Base-by-base conservation (phyloP, 208 protist species). In the Herpetomonas samuelpessoai region DNA sequence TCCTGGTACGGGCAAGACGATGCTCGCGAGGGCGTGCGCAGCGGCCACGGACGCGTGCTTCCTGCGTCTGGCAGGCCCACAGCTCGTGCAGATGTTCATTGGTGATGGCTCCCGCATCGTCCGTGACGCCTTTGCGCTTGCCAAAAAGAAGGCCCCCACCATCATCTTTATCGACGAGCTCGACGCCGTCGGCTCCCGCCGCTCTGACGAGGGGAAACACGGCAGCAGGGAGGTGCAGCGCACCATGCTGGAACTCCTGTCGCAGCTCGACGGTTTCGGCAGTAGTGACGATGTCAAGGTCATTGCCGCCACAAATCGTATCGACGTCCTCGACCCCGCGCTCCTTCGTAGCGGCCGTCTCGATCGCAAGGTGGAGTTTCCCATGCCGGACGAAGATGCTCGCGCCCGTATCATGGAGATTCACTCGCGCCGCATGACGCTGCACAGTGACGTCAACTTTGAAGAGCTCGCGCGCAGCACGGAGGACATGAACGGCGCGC, bases 111-210 rank as follows among this genome's bases (percentile, higher is more conserved):
- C 98, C 46, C 98, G 98, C 74, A 92, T 99, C n/a, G 97, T 99
- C 19, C 88, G 98, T 31, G 98, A 99, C 72, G 97, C 98, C 27
- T 99, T 99, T 86, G 96, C 95, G 2, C 86, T 99, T 24, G 99
- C 99, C 25, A 99, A 99, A 75, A 98, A 99, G 75, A 99, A 99
- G 75, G 88, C 92, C 10, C 98, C 98, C 3, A 89, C 98, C 10
- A 99, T 99, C 68, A 99, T 99, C 54, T 99, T 99, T 74, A 99
- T 99, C 67, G 99, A 99, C 69, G 98, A 99, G 79, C 89, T 99
- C 16, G 99, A 99, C 74, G 99, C 99, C 30, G 97, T 99, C 48
- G 99, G 99, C 50, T 99, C 98, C 7, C 98, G 98, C 71, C 89
- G 98, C 51, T 97, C 92, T n/a, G 97, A 98, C 58, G 94, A 97